Conservation (phyloP, 2,329 filamentous ascomycete species). For the Aspergillus quadrilineatus region DNA sequence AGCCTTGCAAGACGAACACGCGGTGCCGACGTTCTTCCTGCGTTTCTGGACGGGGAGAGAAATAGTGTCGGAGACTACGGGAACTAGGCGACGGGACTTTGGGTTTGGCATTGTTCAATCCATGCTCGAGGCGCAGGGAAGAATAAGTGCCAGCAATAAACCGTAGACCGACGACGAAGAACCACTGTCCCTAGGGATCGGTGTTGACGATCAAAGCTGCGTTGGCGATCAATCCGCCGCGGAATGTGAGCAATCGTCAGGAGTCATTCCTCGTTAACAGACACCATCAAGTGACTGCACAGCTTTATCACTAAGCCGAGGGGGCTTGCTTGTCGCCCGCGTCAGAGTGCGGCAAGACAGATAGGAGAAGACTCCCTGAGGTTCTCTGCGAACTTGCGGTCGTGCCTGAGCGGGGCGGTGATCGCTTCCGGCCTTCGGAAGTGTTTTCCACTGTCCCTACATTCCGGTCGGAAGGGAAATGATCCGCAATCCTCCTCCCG, state of each 20-base stretch:
- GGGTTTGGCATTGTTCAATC: conserved; percentile 19
- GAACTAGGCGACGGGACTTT: conserved; percentile 19
- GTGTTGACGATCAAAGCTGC: background rate
- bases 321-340: background rate
- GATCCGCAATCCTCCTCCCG: background rate
- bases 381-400: background rate
- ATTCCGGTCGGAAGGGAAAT: background rate
- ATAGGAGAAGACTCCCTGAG: background rate
- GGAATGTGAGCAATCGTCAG: background rate
- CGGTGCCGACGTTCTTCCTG: conserved; percentile 27
- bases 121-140: conserved; percentile 8
- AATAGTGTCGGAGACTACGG: conserved; percentile 16
- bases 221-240: background rate
- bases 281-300: too few relatives aligned
- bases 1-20: conserved; percentile 26
- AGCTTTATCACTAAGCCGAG: background rate
- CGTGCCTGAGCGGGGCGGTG: background rate
- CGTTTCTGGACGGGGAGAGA: conserved; percentile 17
- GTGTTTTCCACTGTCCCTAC: background rate
- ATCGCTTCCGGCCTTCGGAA: background rate
- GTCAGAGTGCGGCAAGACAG: background rate
- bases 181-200: background rate
- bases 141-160: background rate
- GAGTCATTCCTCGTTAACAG: background rate
- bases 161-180: background rate